Percentiles rank a stretch among this genome's conserved stretches.
phyloP scores from a whole-genome alignment of 371 early-diverging fungal species.

The Apophysomyces trapeziformis region DNA sequence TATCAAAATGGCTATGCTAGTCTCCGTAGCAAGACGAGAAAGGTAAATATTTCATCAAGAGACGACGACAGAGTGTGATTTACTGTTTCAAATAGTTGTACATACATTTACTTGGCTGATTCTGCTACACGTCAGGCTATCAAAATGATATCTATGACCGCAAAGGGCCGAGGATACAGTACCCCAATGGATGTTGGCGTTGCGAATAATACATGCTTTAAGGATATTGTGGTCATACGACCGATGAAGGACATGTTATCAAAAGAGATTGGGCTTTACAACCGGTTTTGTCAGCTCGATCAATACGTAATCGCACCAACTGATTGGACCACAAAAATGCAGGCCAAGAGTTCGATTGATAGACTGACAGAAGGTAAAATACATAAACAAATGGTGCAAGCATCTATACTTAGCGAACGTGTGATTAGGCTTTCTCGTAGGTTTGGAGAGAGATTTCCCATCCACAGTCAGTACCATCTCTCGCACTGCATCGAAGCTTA shows the following conservation, averaged over 20 bases:
- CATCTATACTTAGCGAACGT: not conserved
- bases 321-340: conserved; percentile 59
- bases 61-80: not conserved
- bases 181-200: conserved; percentile 78
- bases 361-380: conserved; percentile 66
- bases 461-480: conserved; percentile 88
- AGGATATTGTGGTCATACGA: conserved; percentile 62
- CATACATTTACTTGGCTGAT: conserved; percentile 76
- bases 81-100: conserved; percentile 48
- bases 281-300: conserved; percentile 56
- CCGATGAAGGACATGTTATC: conserved; percentile 84
- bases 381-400: not conserved
- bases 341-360: conserved; percentile 68
- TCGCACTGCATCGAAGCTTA: conserved; percentile 81
- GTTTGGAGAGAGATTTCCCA: conserved; percentile 83
- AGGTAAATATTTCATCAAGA: conserved; percentile 25
- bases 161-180: conserved; percentile 86
- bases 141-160: conserved; percentile 76
- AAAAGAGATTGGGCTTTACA: conserved; percentile 83
- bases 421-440: conserved; percentile 71
- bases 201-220: conserved; percentile 47
- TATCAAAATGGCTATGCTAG: conserved; percentile 63
- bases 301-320: conserved; percentile 47
- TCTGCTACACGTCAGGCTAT: conserved; percentile 82
- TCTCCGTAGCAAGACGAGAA: conserved; percentile 41